Base-by-base conservation (phyloP, 176 grass and related monocot species). In the Chrysopogon serrulatus region DNA sequence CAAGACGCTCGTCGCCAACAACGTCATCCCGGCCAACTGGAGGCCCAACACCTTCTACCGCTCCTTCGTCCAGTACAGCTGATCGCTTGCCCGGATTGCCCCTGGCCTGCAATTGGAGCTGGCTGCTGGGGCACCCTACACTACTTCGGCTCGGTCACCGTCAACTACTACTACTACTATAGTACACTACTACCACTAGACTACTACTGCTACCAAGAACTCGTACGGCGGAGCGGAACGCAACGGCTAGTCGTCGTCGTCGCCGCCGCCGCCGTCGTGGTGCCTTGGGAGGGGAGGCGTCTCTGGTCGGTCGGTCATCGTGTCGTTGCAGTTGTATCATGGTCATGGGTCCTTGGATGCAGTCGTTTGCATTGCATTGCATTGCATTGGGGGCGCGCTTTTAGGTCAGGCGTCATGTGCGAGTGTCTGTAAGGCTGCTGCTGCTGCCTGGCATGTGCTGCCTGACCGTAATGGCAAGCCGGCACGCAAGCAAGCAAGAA, bases 11-110 rank as follows among this genome's bases (percentile, higher is more conserved):
- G 74, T 92, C 16, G 95, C 92, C 32, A 71, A 48, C 2, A 65
- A 94, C 2, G 92, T 94, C 56, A 97, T 94, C 79, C 95, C 95
- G 14, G 65, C 81, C 2, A 89, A 94, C 75, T 97, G 95, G 95
- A 85, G 86, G 88, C 92, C 90, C 36, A 91, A 90, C 76, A 80
- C 80, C 0, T 66, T 92, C 80, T 97, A 97, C 77, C 88, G 92
- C 72, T 97, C 95, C 32, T 53, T 94, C 81, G 92, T 97, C n/a
- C 91, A 94, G 77, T 97, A 94, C 87, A 93, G 87, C 80, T 89
- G 60, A 79, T 6, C 1, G 16, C 9, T 21, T 2, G 40, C 59
- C 27, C 9, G 8, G 39, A 9, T 33, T n/a, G n/a, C n/a, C 13
- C 2, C 7, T 12, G 31, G 77, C 41, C 40, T 11, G 77, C 62